Conservation (phyloP, 306 rosid genomes). For the Fagus crenata region DNA sequence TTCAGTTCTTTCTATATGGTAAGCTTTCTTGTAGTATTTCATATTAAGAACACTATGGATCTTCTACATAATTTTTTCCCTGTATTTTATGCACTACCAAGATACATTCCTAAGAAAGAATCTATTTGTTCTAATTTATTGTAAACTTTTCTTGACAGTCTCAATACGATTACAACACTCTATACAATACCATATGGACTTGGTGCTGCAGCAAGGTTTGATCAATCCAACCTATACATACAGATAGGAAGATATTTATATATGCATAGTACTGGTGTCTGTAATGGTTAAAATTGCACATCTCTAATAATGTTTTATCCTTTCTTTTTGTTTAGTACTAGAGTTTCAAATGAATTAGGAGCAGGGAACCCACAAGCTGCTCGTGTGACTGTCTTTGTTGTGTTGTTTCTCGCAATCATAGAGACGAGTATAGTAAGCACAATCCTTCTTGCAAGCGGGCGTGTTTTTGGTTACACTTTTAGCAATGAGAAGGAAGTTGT, state of each 20-base stretch:
- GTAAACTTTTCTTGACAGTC: conserved; percentile 42
- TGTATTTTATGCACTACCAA: conserved; percentile 16
- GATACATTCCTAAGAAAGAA: neutral
- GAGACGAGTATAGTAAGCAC: conserved; percentile 44
- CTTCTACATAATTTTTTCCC: too few relatives aligned
- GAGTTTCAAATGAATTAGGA: conserved; percentile 78
- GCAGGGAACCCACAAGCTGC: conserved; percentile 66
- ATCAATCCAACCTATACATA: neutral
- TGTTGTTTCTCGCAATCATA: conserved; percentile 37
- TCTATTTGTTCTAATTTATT: conserved; percentile 13
- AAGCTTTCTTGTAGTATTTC: neutral
- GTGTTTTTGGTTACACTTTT: conserved; percentile 52
- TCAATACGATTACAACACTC: conserved; percentile 51
- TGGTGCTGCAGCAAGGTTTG: conserved; percentile 72
- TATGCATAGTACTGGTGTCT: neutral
- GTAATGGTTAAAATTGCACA: neutral
- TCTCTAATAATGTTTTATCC: neutral
- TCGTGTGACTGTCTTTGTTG: conserved; percentile 48
- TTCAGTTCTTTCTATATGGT: conserved; percentile 79
- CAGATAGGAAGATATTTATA: neutral
- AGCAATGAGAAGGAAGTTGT: conserved; percentile 68
- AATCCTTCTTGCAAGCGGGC: conserved; percentile 46
- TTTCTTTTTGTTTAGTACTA: conserved; percentile 42
- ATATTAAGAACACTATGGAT: neutral
- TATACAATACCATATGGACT: conserved; percentile 66